These are phyloP conservation scores for Phytophthora pistaciae DNA, from an alignment of 352 stramenopile species.

Conservation along the genomic window DNA sequence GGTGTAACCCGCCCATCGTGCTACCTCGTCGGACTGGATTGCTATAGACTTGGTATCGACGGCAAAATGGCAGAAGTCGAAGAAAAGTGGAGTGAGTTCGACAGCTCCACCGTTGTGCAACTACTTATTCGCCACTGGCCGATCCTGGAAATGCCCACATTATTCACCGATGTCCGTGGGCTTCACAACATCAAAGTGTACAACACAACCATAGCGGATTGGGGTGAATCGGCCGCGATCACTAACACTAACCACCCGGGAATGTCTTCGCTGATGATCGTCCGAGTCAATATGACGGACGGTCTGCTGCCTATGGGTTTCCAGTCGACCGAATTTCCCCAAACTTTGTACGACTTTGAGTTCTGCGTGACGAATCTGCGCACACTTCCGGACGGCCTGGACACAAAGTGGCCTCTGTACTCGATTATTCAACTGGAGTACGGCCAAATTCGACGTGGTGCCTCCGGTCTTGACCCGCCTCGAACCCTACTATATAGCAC, in stretches of 20 bases:
- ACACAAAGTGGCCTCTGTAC: too few species aligned
- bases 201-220: not conserved
- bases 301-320: not conserved
- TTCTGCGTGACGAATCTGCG: not conserved
- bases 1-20: not conserved
- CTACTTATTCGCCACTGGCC: not conserved
- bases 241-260: not conserved
- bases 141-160: too few species aligned
- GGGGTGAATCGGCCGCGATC: not conserved
- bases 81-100: constrained; percentile 21
- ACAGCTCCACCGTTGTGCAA: not conserved
- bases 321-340: not conserved
- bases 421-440: constrained; percentile 28
- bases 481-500: too few species aligned
- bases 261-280: not conserved
- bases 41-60: constrained; percentile 4
- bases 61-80: constrained; percentile 16
- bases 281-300: constrained; percentile 1
- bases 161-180: too few species aligned
- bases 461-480: not conserved
- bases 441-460: constrained; percentile 15
- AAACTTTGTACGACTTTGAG: not conserved
- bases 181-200: too few species aligned
- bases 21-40: constrained; percentile 35
- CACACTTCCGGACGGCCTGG: too few species aligned